Evolutionary conservation across 768 basidiomycete genomes (phyloP), one percentile per base, ranked within the genome.

Genomic region (Russula sp.): DNA sequence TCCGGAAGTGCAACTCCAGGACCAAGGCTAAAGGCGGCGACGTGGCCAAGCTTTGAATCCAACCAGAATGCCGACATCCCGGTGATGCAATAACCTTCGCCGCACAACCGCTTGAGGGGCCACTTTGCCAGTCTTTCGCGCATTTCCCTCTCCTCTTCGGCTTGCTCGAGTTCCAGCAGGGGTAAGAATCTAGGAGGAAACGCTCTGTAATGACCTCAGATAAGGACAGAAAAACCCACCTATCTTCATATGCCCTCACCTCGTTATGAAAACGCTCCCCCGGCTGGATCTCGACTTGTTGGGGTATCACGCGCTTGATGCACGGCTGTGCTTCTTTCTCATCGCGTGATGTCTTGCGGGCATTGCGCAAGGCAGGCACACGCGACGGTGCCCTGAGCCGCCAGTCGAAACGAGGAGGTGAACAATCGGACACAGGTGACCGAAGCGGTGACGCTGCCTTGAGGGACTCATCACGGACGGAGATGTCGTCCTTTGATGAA

Each of bases 31-130:
- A 94, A 92, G 3, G 80, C 78, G 0, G 88, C 90, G 6, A 87
- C 79, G 1, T 81, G 80, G 0, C 86, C 87, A 71, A 82, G 86
- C 59, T 82, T 80, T 27, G 79, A 82, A 60, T 84, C 79, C 44
- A 86, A 71, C 89, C 88, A 91, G 70, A 80, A 92, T 0, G 82
- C 89, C 16, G 74, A 78, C 27, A 92, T 74, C 18, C 77, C 83
- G 0, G 84, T 86, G 37, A 94, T 69, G 56, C 84, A 82, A 68
- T 90, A 92, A 0, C 91, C 91, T 67, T 88, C 86, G n/a, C 80
- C 75, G 66, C 79, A 74, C 48, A 93, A 75, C 22, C 82, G 79
- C 32, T 79, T 75, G 4, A 86, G 60, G 11, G 82, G 77, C 91
- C 91, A 92, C 16, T 79, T 81, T 1, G 83, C 77, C 16, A 94